phyloP scores from a whole-genome alignment of 192 early-diverging fungal genomes.

The Coemansia sp. region DNA sequence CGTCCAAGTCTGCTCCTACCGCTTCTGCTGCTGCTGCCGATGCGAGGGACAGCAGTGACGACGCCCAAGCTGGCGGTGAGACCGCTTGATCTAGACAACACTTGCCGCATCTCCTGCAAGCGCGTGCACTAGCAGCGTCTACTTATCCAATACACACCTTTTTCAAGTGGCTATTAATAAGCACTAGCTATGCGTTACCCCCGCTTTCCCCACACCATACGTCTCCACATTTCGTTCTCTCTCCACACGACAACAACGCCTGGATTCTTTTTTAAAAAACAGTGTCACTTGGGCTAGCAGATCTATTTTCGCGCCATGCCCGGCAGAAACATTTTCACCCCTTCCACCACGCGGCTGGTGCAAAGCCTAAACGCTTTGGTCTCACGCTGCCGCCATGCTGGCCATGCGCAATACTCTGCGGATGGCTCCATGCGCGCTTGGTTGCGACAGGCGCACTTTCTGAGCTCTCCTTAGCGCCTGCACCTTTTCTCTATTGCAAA shows the following conservation, averaged over 20 bases:
- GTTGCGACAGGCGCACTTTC: background rate
- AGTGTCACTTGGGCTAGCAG: background rate
- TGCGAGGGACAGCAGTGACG: background rate
- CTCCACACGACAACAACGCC: too few relatives aligned
- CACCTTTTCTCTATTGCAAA: background rate
- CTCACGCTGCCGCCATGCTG: background rate
- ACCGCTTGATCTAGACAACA: background rate
- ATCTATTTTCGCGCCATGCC: conserved; percentile 10
- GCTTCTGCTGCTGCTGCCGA: background rate
- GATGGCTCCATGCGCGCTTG: too few relatives aligned
- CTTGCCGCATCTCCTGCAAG: too few relatives aligned
- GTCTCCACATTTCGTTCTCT: too few relatives aligned
- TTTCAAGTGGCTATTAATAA: too few relatives aligned
- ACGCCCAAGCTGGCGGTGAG: background rate
- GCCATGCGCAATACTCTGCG: background rate
- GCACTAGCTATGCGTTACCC: too few relatives aligned
- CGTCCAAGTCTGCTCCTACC: background rate
- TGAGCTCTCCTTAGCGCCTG: background rate
- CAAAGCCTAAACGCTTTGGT: background rate
- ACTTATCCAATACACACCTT: too few relatives aligned
- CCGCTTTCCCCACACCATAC: too few relatives aligned
- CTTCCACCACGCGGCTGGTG: background rate
- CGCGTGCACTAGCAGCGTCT: background rate
- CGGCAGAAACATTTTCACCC: conserved; percentile 2
- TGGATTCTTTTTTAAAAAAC: too few relatives aligned